These are phyloP conservation scores for Suillus occidentalis DNA, from an alignment of 768 basidiomycete species.

Conservation along the genomic window DNA sequence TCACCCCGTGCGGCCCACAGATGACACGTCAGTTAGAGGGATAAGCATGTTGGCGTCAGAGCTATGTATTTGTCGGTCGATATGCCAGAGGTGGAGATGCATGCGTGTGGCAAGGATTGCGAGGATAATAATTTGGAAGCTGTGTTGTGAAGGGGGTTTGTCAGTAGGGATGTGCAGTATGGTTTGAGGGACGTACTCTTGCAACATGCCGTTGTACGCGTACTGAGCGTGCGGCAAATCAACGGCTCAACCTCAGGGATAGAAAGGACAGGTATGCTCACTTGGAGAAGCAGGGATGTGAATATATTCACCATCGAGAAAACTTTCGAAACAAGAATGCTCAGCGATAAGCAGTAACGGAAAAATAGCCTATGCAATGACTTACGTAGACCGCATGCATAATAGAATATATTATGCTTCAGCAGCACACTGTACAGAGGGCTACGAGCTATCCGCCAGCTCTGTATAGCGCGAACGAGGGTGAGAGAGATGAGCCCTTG, in stretches of 20 bases:
- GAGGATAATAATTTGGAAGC: conserved; percentile 6
- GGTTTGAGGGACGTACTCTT: background rate
- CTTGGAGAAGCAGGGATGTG: background rate
- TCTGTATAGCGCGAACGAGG: background rate
- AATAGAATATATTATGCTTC: conserved; percentile 1
- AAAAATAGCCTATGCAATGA: background rate
- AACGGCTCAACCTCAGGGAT: background rate
- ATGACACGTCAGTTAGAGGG: background rate
- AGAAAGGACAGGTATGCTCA: background rate
- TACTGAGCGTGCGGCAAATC: background rate
- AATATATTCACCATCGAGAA: background rate
- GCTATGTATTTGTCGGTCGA: background rate
- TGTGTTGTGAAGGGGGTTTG: background rate
- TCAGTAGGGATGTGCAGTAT: background rate
- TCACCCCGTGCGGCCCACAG: background rate
- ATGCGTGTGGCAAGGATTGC: conserved; percentile 7
- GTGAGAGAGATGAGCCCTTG: background rate
- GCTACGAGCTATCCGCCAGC: background rate
- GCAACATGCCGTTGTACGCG: background rate
- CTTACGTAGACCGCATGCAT: conserved; percentile 1
- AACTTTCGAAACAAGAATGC: background rate
- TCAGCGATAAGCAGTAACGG: background rate
- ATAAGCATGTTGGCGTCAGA: background rate
- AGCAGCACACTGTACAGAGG: background rate
- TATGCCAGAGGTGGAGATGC: conserved; percentile 9